phyloP scores from a whole-genome alignment of 192 early-diverging fungal species.

The Linnemannia elongata region DNA sequence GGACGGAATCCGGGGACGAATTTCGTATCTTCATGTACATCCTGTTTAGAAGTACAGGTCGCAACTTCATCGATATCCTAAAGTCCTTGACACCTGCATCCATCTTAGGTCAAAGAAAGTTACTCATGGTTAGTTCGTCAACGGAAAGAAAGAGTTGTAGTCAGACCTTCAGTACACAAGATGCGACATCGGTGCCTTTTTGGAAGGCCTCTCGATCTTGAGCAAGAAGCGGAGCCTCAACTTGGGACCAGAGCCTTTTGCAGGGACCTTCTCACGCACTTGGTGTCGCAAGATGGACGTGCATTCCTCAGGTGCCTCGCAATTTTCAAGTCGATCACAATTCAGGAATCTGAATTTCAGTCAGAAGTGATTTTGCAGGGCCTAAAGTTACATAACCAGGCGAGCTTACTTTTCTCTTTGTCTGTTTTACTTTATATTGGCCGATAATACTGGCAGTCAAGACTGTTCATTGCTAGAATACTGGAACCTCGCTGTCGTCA shows the following conservation, averaged over 20 bases:
- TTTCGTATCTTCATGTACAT: neutral
- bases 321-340: constrained; percentile 1
- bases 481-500: constrained; percentile 1
- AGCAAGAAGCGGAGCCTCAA: neutral
- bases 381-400: constrained; percentile 7
- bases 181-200: constrained; percentile 16
- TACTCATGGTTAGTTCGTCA: neutral
- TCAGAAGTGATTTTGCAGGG: constrained; percentile 17
- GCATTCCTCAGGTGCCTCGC: constrained; percentile 23
- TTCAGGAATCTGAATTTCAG: constrained; percentile 19
- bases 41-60: constrained; percentile 9
- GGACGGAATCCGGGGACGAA: no score
- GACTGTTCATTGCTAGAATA: constrained; percentile 1
- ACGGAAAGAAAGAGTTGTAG: neutral
- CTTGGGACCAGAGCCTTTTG: neutral
- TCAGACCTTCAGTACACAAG: neutral
- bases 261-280: neutral
- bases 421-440: neutral
- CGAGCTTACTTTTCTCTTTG: neutral
- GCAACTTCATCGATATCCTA: constrained; percentile 6
- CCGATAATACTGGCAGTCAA: neutral
- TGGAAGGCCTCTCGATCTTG: constrained; percentile 8
- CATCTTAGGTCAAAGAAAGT: constrained; percentile 2
- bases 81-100: neutral
- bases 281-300: constrained; percentile 12